These are phyloP conservation scores for Beauveria asiatica DNA, from an alignment of 2,329 filamentous ascomycete species.

Conservation along the genomic window DNA sequence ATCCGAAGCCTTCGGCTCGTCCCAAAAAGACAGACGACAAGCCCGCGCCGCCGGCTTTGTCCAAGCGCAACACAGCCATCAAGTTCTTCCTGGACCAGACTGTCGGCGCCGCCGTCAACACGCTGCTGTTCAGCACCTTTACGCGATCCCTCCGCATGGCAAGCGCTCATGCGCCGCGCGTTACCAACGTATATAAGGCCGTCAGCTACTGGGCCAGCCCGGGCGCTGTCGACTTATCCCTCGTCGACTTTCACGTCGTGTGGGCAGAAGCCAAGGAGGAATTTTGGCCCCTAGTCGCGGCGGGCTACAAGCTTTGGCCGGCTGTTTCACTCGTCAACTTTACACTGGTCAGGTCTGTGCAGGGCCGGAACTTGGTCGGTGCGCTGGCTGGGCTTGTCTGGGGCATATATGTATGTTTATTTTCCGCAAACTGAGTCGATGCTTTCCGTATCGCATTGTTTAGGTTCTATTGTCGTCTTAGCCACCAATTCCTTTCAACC, in stretches of 20 bases:
- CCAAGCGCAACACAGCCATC: slow-evolving; percentile 53
- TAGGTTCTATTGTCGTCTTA: no score
- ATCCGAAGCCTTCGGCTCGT: slow-evolving; percentile 33
- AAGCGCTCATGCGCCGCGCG: slow-evolving; percentile 33
- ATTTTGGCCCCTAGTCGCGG: slow-evolving; percentile 55
- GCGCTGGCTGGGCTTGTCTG: slow-evolving; percentile 63
- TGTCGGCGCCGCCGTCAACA: slow-evolving; percentile 57
- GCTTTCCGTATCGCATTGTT: not conserved
- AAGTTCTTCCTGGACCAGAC: slow-evolving; percentile 66
- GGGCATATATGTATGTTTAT: slow-evolving; percentile 66
- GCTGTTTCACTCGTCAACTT: slow-evolving; percentile 63
- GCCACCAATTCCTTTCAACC: not conserved
- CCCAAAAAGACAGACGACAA: slow-evolving; percentile 29
- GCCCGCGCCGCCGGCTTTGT: slow-evolving; percentile 37
- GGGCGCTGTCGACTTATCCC: slow-evolving; percentile 33
- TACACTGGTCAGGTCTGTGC: slow-evolving; percentile 58
- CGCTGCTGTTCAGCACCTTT: slow-evolving; percentile 51
- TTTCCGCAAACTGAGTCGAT: slow-evolving; percentile 30
- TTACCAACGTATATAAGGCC: slow-evolving; percentile 28
- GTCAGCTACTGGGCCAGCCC: slow-evolving; percentile 28
- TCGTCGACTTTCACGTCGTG: slow-evolving; percentile 37
- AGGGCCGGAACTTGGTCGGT: slow-evolving; percentile 62
- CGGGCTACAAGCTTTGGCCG: slow-evolving; percentile 65
- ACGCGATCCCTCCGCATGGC: slow-evolving; percentile 48
- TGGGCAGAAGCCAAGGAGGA: slow-evolving; percentile 40